A percentile compares a stretch with the other conserved stretches of the same genome.
phyloP scores from a whole-genome alignment of 352 stramenopile genomes.

The Chrysophaeum taylorii region DNA sequence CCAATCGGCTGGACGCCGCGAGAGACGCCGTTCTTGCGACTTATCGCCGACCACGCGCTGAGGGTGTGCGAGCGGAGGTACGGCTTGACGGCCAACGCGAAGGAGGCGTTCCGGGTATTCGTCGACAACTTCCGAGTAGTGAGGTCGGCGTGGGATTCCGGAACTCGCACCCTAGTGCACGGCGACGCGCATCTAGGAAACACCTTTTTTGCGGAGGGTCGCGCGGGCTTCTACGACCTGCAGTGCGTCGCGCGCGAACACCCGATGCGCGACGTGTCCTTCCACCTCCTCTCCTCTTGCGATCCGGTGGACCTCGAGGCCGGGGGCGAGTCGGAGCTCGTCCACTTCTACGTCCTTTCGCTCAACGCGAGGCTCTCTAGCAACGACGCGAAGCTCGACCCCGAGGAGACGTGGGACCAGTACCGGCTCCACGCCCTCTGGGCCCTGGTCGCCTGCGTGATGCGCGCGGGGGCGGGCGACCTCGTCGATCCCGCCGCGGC shows the following conservation, averaged over 20 bases:
- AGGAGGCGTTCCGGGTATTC: not conserved
- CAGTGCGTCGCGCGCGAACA: conserved; percentile 13
- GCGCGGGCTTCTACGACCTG: conserved; percentile 9
- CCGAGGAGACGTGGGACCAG: not conserved
- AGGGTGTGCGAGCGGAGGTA: too few relatives aligned
- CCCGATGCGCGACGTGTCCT: conserved; percentile 2
- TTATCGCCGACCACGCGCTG: conserved; percentile 1
- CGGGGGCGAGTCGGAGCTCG: not conserved
- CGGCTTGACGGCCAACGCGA: too few relatives aligned
- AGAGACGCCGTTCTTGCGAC: not conserved
- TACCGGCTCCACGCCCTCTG: conserved; percentile 11
- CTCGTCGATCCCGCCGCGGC: too few relatives aligned
- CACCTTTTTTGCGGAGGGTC: not conserved
- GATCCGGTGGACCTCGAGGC: not conserved
- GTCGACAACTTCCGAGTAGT: not conserved
- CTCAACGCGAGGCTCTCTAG: not conserved
- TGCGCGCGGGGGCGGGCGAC: not conserved
- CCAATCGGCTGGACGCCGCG: not conserved
- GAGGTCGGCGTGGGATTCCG: not conserved
- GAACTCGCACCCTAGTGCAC: not conserved
- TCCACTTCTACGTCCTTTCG: not conserved
- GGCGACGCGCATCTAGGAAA: conserved; percentile 10
- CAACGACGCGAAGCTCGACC: too few relatives aligned
- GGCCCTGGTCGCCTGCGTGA: not conserved
- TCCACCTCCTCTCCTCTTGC: not conserved